Percentiles rank a stretch among this genome's conserved stretches.
Conservation (phyloP, 2,329 filamentous ascomycete genomes). For the Orbilia quercus region DNA sequence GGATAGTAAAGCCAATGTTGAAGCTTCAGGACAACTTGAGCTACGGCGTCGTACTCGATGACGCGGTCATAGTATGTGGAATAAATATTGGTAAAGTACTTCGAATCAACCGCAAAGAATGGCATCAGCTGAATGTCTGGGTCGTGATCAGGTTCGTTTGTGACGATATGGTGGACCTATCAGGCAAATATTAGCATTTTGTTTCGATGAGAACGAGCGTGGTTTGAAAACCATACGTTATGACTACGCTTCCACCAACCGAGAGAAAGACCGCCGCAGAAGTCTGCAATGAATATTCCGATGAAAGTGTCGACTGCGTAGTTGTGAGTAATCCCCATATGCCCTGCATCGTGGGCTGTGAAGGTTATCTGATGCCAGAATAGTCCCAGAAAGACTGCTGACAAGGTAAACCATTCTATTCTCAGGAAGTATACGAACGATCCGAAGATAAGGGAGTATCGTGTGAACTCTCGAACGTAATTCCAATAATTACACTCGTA, state of each 20-base stretch:
- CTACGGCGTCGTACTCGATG: conserved; percentile 79
- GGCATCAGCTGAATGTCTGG: conserved; percentile 94
- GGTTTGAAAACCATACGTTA: conserved; percentile 68
- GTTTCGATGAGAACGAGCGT: not conserved
- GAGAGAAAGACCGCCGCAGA: conserved; percentile 84
- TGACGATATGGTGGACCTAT: conserved; percentile 86
- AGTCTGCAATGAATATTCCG: conserved; percentile 90
- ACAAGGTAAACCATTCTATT: conserved; percentile 74
- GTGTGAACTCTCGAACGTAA: conserved; percentile 78
- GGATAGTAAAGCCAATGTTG: conserved; percentile 87
- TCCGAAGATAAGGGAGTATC: conserved; percentile 76
- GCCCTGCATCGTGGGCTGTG: conserved; percentile 91
- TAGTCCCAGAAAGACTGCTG: conserved; percentile 79
- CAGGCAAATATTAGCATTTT: conserved; percentile 5
- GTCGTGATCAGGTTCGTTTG: conserved; percentile 95
- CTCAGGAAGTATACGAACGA: conserved; percentile 73
- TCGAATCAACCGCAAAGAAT: conserved; percentile 86
- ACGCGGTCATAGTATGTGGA: conserved; percentile 86
- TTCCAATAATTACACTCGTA: conserved; percentile 85
- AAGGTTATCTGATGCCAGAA: conserved; percentile 97
- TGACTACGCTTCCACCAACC: conserved; percentile 98
- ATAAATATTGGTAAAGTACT: conserved; percentile 76
- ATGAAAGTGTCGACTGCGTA: conserved; percentile 85
- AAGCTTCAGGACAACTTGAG: conserved; percentile 75
- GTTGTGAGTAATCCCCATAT: conserved; percentile 96